phyloP scores from a whole-genome alignment of 192 early-diverging fungal species.

The Lobosporangium transversale region DNA sequence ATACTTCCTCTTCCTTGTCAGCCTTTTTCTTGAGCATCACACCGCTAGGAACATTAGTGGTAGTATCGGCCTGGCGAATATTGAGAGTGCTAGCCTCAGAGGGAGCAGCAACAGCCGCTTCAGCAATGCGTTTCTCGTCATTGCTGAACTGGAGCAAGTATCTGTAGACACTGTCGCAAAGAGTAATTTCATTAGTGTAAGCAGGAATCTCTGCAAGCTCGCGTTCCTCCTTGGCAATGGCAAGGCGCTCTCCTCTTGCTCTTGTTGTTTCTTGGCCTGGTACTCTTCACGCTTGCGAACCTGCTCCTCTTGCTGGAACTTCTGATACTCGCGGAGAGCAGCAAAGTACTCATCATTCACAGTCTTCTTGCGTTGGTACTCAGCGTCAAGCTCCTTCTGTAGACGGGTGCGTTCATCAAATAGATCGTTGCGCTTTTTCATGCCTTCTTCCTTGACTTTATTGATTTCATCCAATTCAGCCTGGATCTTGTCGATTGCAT shows the following conservation, averaged over 20 bases:
- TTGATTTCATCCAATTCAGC: slow-evolving; percentile 75
- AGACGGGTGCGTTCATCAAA: slow-evolving; percentile 76
- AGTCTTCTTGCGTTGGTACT: slow-evolving; percentile 71
- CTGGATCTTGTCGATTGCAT: slow-evolving; percentile 77
- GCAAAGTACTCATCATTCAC: slow-evolving; percentile 77
- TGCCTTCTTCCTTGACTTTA: slow-evolving; percentile 67
- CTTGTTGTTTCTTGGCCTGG: slow-evolving; percentile 71
- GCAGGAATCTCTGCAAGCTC: slow-evolving; percentile 91
- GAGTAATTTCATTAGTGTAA: slow-evolving; percentile 85
- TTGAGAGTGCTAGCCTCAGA: slow-evolving; percentile 55
- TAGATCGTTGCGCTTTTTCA: slow-evolving; percentile 73
- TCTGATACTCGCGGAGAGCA: slow-evolving; percentile 78
- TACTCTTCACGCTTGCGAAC: slow-evolving; percentile 73
- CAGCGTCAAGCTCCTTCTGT: slow-evolving; percentile 75
- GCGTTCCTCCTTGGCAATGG: slow-evolving; percentile 76
- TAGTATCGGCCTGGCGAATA: slow-evolving; percentile 67
- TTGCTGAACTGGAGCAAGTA: slow-evolving; percentile 68
- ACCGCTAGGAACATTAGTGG: slow-evolving; percentile 75
- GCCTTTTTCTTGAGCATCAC: slow-evolving; percentile 81
- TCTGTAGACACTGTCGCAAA: slow-evolving; percentile 82
- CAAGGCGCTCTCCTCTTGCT: slow-evolving; percentile 74
- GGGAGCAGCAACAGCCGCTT: slow-evolving; percentile 35
- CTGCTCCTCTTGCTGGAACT: slow-evolving; percentile 74
- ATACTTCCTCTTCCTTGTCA: slow-evolving; percentile 82
- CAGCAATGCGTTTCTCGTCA: slow-evolving; percentile 53